Evolutionary conservation across 495 filamentous ascomycete species (phyloP).

Genomic region (Aspergillus biplanus): DNA sequence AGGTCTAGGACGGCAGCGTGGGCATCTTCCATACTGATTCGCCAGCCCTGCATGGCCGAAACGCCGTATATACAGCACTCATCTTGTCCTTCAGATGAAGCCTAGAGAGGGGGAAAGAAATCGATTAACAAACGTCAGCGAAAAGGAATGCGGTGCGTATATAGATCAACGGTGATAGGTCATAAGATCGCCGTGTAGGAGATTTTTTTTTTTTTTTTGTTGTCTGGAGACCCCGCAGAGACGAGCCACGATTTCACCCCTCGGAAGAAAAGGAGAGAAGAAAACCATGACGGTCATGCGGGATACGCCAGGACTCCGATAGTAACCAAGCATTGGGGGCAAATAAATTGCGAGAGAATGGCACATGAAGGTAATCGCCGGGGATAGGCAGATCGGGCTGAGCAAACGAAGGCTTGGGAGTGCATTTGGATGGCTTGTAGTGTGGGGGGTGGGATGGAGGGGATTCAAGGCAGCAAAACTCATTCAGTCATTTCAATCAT

Average conservation of each 20-base stretch:
- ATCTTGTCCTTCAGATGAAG: constrained; percentile 88
- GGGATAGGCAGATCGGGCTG: constrained; percentile 7
- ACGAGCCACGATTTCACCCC: constrained; percentile 22
- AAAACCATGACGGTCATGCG: constrained; percentile 14
- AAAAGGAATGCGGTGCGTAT: background rate
- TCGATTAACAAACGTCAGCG: constrained; percentile 16
- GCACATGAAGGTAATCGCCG: background rate
- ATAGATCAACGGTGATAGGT: constrained; percentile 15
- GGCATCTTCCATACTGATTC: constrained; percentile 98
- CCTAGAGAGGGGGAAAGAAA: constrained; percentile 51
- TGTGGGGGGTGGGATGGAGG: constrained; percentile 32
- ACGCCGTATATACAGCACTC: constrained; percentile 90
- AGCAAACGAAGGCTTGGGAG: constrained; percentile 22
- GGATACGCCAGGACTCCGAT: background rate
- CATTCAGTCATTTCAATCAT: constrained; percentile 23
- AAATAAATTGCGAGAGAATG: constrained; percentile 6
- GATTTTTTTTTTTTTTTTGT: constrained; percentile 21
- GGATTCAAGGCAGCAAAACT: constrained; percentile 27
- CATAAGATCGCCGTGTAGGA: constrained; percentile 20
- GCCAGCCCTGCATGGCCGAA: constrained; percentile 99
- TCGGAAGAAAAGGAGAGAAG: constrained; percentile 15
- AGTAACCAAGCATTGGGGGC: constrained; percentile 2
- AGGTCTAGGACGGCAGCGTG: constrained; percentile 90
- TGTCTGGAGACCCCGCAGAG: constrained; percentile 28
- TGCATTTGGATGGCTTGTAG: constrained; percentile 28